phyloP scores from a whole-genome alignment of 192 early-diverging fungal genomes.

The Mortierella claussenii region DNA sequence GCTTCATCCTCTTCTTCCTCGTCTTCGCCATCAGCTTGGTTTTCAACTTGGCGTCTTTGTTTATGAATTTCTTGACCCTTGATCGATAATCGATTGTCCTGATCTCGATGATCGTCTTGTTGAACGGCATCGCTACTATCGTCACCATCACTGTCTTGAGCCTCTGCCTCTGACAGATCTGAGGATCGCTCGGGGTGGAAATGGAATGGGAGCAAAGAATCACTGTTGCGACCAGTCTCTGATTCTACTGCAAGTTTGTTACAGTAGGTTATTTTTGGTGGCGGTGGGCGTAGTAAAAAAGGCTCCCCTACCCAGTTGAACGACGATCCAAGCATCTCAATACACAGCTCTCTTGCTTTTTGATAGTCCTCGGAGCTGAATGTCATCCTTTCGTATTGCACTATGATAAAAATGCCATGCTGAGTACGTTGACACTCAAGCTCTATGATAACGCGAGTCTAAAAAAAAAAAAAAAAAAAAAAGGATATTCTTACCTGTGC shows the following conservation, averaged over 20 bases:
- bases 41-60: neutral
- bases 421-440: too few relatives aligned
- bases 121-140: too few relatives aligned
- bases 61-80: neutral
- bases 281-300: constrained; percentile 1
- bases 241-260: neutral
- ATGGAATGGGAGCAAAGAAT: too few relatives aligned
- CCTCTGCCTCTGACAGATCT: too few relatives aligned
- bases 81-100: neutral
- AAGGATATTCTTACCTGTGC: neutral
- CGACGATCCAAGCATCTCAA: constrained; percentile 7
- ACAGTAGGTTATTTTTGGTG: neutral
- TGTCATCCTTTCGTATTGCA: too few relatives aligned
- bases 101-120: neutral
- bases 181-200: too few relatives aligned
- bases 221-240: too few relatives aligned
- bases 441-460: too few relatives aligned
- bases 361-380: neutral
- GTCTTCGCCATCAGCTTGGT: neutral
- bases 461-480: neutral
- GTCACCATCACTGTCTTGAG: too few relatives aligned
- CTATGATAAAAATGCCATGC: too few relatives aligned
- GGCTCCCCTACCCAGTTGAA: constrained; percentile 13
- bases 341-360: constrained; percentile 3
- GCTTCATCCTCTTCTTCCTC: neutral